Evolutionary conservation across 257 asterid genomes (phyloP).

Genomic region (Gentiana dahurica): DNA sequence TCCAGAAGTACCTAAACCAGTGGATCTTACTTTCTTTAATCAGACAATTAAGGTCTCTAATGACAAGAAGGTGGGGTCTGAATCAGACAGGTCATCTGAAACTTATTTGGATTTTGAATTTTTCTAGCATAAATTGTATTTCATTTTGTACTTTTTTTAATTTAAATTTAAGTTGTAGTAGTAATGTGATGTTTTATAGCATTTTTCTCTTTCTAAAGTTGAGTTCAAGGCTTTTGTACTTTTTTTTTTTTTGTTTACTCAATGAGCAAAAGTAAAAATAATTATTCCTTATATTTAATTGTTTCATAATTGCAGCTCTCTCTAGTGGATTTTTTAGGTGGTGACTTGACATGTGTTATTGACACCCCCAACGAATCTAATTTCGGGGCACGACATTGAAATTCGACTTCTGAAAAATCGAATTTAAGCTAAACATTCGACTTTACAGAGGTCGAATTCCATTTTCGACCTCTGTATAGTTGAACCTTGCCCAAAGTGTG

Average conservation of each 20-base stretch:
- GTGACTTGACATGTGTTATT: neutral
- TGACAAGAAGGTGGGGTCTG: conserved; percentile 41
- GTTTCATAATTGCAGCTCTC: neutral
- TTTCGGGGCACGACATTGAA: too few species aligned
- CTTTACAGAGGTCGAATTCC: too few species aligned
- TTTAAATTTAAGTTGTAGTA: neutral
- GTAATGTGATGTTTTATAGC: neutral
- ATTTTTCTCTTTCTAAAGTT: neutral
- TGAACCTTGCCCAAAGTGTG: too few species aligned
- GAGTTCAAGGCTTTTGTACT: neutral
- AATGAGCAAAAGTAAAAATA: neutral
- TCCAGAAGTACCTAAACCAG: conserved; percentile 64
- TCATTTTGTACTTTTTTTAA: neutral
- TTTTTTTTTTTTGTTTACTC: neutral
- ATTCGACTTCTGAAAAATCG: neutral
- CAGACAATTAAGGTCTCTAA: conserved; percentile 29
- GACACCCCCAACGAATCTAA: too few species aligned
- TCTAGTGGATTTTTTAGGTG: neutral
- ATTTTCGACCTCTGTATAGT: too few species aligned
- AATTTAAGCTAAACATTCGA: too few species aligned
- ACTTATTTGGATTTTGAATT: conserved; percentile 84
- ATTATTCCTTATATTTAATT: neutral
- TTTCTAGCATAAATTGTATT: conserved; percentile 22
- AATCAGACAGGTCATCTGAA: conserved; percentile 61
- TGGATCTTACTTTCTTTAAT: conserved; percentile 42